A percentile compares a stretch with the other conserved stretches of the same genome.
Evolutionary conservation across 225 moss, liverwort and hornwort genomes (phyloP).

Genomic region (Physcomitrellopsis africana): DNA sequence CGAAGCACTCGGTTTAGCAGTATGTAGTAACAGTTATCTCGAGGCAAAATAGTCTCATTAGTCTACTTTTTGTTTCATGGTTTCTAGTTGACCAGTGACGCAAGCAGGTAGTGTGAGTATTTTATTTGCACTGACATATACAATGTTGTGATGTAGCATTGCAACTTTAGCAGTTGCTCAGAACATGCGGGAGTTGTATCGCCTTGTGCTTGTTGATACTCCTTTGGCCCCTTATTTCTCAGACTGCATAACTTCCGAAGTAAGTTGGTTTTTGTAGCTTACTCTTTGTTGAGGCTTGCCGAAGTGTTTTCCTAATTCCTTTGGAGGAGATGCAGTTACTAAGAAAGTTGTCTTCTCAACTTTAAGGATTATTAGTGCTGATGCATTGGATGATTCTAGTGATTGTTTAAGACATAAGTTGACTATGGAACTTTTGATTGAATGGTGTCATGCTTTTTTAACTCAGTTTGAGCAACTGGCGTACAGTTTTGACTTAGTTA

Average conservation of each 20-base stretch:
- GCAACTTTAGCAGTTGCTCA: constrained; percentile 93
- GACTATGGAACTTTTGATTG: neutral
- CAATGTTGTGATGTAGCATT: constrained; percentile 66
- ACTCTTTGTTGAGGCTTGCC: neutral
- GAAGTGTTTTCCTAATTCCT: neutral
- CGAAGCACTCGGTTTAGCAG: neutral
- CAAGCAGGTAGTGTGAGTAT: neutral
- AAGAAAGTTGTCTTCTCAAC: neutral
- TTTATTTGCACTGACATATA: neutral
- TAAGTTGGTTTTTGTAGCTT: constrained; percentile 34
- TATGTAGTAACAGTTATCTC: neutral
- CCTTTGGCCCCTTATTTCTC: constrained; percentile 97
- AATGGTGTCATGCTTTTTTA: neutral
- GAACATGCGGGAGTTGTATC: constrained; percentile 96
- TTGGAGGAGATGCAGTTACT: neutral
- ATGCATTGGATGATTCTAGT: too few relatives aligned
- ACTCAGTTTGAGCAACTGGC: neutral
- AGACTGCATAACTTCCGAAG: constrained; percentile 98
- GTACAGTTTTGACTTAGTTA: neutral
- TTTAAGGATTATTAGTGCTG: neutral
- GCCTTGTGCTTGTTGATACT: constrained; percentile 94
- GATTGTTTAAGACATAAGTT: neutral
- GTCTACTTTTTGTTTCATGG: neutral
- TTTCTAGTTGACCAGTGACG: too few relatives aligned
- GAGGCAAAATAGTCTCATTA: neutral